Base-by-base conservation (phyloP, 768 basidiomycete genomes). In the Sistotremastrum niveocremeum region DNA sequence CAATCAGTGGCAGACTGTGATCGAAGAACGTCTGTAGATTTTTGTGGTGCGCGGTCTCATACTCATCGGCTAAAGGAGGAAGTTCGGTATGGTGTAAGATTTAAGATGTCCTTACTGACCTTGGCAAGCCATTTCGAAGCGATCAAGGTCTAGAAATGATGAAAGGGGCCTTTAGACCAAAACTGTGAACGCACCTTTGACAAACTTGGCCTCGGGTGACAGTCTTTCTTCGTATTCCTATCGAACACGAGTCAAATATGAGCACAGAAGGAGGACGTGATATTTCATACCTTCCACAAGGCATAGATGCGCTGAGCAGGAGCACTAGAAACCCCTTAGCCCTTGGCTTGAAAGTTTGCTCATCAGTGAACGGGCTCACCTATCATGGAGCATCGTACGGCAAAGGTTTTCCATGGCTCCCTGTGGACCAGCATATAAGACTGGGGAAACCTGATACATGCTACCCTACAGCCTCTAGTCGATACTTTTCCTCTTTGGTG, bases 391-490 rank as follows among this genome's bases (percentile, higher is more conserved):
- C 86, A 97, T 93, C 46, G 84, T 84, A 45, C 85, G 71, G 3
- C 85, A 70, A 57, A 97, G 90, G 49, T 86, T 86, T 44, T 81
- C 73, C 82, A 97, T 97, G 2, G 91, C 91, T 56, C 82, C 81
- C 78, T 89, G 60, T 46, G 12, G 10, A 40, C 20, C 39, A 31
- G 11, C 12, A 4, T 3, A 20, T 20, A 20, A 20, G 20, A 20
- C 20, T 20, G 20, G 20, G 20, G 20, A 20, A 20, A 20, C 20
- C 20, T 20, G 20, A 20, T 20, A 20, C 20, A 20, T 20, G 20
- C 20, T 20, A 11, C 49, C 74, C 31, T 34, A 82, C 86, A 35
- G 71, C 67, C 67, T 94, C 90, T 8, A 87, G 68, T 6, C 73
- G 67, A 37, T 69, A 71, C 63, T 99, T 99, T 57, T 87, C 82